Conservation (phyloP, 257 asterid genomes). For the Salvia splendens region DNA sequence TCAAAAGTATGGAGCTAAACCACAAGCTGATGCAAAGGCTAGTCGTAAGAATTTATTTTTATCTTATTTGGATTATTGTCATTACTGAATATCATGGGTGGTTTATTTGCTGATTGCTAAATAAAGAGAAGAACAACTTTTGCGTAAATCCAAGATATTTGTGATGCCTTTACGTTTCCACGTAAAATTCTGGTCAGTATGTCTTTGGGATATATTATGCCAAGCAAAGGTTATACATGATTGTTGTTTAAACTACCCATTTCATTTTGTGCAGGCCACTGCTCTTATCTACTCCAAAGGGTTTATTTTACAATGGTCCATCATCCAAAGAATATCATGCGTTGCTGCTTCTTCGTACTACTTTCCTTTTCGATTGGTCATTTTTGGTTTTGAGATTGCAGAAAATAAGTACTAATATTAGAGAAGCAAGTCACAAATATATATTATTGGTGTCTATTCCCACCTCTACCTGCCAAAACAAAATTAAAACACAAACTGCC, state of each 20-base stretch:
- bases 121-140: slow-evolving; percentile 60
- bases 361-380: slow-evolving; percentile 20
- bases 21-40: slow-evolving; percentile 47
- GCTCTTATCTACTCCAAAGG: slow-evolving; percentile 95
- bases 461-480: neutral
- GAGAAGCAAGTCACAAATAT: neutral
- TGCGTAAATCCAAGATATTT: slow-evolving; percentile 91
- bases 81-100: neutral
- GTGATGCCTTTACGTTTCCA: slow-evolving; percentile 97
- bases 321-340: slow-evolving; percentile 96
- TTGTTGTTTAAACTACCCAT: slow-evolving; percentile 30
- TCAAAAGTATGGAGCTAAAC: slow-evolving; percentile 76
- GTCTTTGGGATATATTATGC: slow-evolving; percentile 27
- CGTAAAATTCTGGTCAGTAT: slow-evolving; percentile 84
- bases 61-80: slow-evolving; percentile 3
- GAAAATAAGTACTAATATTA: neutral
- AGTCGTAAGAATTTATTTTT: slow-evolving; percentile 39
- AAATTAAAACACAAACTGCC: neutral
- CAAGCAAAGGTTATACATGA: slow-evolving; percentile 6
- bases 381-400: slow-evolving; percentile 3
- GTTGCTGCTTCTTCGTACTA: slow-evolving; percentile 36
- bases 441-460: neutral
- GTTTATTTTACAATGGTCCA: slow-evolving; percentile 98
- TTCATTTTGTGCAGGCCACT: slow-evolving; percentile 70
- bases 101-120: slow-evolving; percentile 24